Evolutionary conservation across 2,329 filamentous ascomycete genomes (phyloP).

Genomic region (Penicillium vulpinum): DNA sequence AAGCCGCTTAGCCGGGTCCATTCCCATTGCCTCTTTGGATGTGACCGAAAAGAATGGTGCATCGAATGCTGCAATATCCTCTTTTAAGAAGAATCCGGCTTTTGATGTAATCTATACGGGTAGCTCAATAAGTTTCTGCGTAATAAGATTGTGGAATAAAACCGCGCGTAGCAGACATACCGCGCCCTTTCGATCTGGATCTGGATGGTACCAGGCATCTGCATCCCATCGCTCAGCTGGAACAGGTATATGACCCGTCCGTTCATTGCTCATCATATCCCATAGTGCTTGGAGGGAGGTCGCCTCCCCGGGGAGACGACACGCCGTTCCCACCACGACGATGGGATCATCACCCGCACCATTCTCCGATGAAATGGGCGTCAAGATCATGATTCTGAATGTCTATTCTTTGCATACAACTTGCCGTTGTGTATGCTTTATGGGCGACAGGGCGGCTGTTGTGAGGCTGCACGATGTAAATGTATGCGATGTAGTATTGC

Average conservation of each 20-base stretch:
- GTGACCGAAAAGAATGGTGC: conserved; percentile 33
- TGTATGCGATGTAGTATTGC: no score
- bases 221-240: not conserved
- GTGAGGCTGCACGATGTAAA: no score
- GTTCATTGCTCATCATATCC: not conserved
- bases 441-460: no score
- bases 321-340: no score
- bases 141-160: no score
- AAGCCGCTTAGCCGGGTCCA: conserved; percentile 14
- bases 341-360: no score
- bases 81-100: conserved; percentile 21
- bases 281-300: conserved; percentile 27
- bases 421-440: no score
- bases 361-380: no score
- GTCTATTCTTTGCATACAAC: no score
- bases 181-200: not conserved
- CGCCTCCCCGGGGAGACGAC: no score
- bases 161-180: not conserved
- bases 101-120: conserved; percentile 2
- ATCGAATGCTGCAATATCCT: conserved; percentile 28
- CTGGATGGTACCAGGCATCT: not conserved
- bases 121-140: not conserved
- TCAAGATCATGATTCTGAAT: no score
- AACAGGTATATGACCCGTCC: not conserved
- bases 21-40: conserved; percentile 23